These are phyloP conservation scores for Kodamaea ohmeri DNA, from an alignment of 1,139 yeast genomes.

Conservation along the genomic window DNA sequence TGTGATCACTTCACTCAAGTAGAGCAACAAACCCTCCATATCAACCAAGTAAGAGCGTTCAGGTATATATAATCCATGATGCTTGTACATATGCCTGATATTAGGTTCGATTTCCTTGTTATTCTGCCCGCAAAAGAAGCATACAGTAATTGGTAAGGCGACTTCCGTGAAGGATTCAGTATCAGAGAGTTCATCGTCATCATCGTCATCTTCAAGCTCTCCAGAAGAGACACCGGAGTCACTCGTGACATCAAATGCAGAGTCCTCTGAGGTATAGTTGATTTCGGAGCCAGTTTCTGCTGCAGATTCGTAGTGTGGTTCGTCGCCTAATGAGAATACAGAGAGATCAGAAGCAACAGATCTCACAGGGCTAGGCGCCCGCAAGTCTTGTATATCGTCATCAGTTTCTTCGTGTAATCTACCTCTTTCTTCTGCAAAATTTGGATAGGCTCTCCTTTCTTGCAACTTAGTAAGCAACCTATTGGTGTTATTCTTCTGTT, in stretches of 20 bases:
- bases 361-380: conserved; percentile 51
- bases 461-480: conserved; percentile 24
- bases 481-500: conserved; percentile 21
- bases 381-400: conserved; percentile 8
- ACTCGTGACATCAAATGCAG: conserved; percentile 26
- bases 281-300: conserved; percentile 51
- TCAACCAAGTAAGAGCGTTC: conserved; percentile 43
- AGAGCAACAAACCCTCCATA: conserved; percentile 44
- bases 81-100: conserved; percentile 45
- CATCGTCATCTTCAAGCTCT: conserved; percentile 22
- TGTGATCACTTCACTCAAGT: conserved; percentile 42
- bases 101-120: conserved; percentile 42
- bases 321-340: conserved; percentile 64
- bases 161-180: conserved; percentile 24
- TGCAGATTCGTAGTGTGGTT: conserved; percentile 39
- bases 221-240: conserved; percentile 17
- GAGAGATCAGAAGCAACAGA: conserved; percentile 60
- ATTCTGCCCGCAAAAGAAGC: conserved; percentile 43
- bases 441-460: conserved; percentile 9
- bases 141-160: conserved; percentile 33
- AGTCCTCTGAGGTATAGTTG: conserved; percentile 42
- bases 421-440: conserved; percentile 8
- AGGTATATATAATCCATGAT: conserved; percentile 53
- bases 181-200: conserved; percentile 16
- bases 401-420: conserved; percentile 12